Conservation (phyloP, 331 rosid species). For the Malus hybrid region DNA sequence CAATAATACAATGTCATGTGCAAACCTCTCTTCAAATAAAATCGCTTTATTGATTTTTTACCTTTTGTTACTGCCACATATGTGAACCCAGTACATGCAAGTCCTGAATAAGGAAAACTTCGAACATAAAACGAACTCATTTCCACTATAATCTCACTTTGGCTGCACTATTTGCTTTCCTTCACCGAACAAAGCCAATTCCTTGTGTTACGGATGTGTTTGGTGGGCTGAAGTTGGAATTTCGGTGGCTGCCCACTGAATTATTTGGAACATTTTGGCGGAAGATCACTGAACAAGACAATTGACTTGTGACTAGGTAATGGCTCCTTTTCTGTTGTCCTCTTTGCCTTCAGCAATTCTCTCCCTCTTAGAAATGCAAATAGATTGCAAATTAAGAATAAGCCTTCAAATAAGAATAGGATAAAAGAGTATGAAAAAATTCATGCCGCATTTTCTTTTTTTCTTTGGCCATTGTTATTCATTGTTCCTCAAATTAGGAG, state of each 20-base stretch:
- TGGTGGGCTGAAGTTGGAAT: background rate
- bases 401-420: background rate
- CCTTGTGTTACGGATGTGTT: background rate
- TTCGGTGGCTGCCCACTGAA: background rate
- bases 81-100: background rate
- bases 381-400: background rate
- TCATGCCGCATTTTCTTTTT: background rate
- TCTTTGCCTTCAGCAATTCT: no score
- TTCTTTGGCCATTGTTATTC: background rate
- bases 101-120: background rate
- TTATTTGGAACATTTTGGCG: rapidly evolving
- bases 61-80: no score
- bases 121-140: background rate
- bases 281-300: no score
- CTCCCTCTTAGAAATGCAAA: background rate
- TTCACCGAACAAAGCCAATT: background rate
- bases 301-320: background rate
- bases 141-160: background rate
- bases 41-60: no score
- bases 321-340: background rate
- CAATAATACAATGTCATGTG: no score
- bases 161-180: background rate
- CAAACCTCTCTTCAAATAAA: no score
- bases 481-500: background rate
- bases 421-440: background rate